phyloP scores from a whole-genome alignment of 75 land plant genomes.

The Picea glauca region DNA sequence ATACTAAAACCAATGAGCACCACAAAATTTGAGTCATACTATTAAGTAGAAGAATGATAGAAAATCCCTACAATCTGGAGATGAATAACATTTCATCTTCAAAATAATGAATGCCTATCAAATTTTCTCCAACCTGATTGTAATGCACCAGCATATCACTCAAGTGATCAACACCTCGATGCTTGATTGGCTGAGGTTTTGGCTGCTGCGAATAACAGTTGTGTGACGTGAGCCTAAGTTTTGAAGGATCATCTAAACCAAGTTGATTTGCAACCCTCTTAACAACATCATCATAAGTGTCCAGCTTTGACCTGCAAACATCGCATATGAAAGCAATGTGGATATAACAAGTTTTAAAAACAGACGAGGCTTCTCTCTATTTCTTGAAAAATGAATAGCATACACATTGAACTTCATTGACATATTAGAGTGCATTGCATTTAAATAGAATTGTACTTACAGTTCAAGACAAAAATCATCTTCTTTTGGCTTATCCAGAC shows the following conservation, averaged over 20 bases:
- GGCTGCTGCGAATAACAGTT: conserved; percentile 54
- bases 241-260: conserved; percentile 49
- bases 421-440: background rate
- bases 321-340: background rate
- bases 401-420: too few species aligned
- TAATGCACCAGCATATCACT: conserved; percentile 54
- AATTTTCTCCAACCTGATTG: conserved; percentile 32
- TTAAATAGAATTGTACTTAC: conserved; percentile 22
- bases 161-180: conserved; percentile 47
- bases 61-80: background rate
- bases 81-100: background rate
- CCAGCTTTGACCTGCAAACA: conserved; percentile 42
- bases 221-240: conserved; percentile 43
- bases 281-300: conserved; percentile 50
- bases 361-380: background rate
- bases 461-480: conserved; percentile 48
- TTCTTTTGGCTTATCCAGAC: conserved; percentile 49
- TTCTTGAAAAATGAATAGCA: background rate
- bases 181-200: conserved; percentile 51
- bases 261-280: conserved; percentile 39
- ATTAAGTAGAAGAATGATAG: background rate
- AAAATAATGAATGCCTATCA: background rate
- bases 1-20: background rate
- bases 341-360: background rate
- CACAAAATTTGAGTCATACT: background rate